A percentile compares a stretch with the other conserved stretches of the same genome.
These are phyloP conservation scores for Aureobasidium leucospermi DNA, from an alignment of 2,329 filamentous ascomycete species.

Conservation along the genomic window DNA sequence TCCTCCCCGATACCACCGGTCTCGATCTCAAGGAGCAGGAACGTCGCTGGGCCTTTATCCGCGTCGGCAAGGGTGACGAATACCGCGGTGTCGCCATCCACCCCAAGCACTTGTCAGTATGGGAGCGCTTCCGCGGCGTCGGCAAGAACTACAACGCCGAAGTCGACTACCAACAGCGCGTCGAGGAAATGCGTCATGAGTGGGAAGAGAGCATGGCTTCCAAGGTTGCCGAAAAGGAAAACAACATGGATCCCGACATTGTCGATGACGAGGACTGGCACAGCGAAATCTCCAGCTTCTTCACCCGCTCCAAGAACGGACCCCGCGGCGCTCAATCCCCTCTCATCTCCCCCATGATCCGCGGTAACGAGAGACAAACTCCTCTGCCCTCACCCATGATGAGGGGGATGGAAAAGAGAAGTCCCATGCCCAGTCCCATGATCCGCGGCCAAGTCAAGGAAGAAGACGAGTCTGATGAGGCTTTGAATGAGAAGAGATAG, in stretches of 20 bases:
- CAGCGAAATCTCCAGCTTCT: constrained; percentile 46
- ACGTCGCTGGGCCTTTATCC: constrained; percentile 83
- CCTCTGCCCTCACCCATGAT: constrained; percentile 1
- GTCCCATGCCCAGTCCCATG: constrained; percentile 10
- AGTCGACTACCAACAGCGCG: constrained; percentile 74
- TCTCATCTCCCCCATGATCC: constrained; percentile 1
- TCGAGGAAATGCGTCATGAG: constrained; percentile 65
- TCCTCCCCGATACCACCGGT: constrained; percentile 93
- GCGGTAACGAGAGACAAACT: background rate
- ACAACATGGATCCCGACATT: constrained; percentile 27
- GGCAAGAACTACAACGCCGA: constrained; percentile 79
- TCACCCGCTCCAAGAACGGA: constrained; percentile 40
- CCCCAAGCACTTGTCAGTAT: constrained; percentile 77
- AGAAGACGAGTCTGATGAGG: constrained; percentile 7
- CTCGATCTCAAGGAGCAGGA: constrained; percentile 97
- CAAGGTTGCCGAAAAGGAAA: constrained; percentile 44
- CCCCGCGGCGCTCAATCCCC: constrained; percentile 2
- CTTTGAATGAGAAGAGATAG: constrained; percentile 6
- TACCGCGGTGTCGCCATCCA: constrained; percentile 94
- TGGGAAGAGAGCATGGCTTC: constrained; percentile 50
- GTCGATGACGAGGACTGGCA: constrained; percentile 39
- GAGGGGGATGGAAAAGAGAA: background rate
- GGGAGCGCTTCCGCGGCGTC: constrained; percentile 73
- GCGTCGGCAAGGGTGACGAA: constrained; percentile 65
- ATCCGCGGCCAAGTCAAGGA: constrained; percentile 13